Percentiles rank a stretch among this genome's conserved stretches.
phyloP scores from a whole-genome alignment of 2,329 filamentous ascomycete species.

The Scedosporium dehoogii region DNA sequence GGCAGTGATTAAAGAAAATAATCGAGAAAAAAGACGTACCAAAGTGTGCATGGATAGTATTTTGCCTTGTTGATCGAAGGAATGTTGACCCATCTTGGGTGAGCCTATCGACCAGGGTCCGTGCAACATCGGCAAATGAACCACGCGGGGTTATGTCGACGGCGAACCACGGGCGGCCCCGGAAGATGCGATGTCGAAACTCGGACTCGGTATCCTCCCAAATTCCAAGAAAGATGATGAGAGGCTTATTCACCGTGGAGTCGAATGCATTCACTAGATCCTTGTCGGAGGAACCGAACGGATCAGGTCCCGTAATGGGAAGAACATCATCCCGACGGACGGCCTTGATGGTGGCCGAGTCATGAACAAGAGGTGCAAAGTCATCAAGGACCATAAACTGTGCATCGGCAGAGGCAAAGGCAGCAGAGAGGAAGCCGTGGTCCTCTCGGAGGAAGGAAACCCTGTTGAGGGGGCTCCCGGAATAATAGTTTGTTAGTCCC shows the following conservation, averaged over 20 bases:
- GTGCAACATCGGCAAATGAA: slow-evolving; percentile 50
- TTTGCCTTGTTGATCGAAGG: slow-evolving; percentile 53
- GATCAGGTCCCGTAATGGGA: slow-evolving; percentile 58
- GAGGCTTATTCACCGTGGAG: slow-evolving; percentile 47
- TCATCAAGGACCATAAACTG: slow-evolving; percentile 71
- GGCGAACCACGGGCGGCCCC: slow-evolving; percentile 77
- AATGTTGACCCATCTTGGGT: slow-evolving; percentile 54
- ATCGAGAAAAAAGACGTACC: slow-evolving; percentile 31
- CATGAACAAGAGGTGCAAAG: slow-evolving; percentile 59
- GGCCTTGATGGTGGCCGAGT: slow-evolving; percentile 52
- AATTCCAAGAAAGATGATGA: slow-evolving; percentile 77
- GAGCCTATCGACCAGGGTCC: slow-evolving; percentile 28
- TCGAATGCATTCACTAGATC: slow-evolving; percentile 65
- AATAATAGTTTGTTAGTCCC: slow-evolving; percentile 77
- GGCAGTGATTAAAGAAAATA: background rate
- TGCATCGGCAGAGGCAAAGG: slow-evolving; percentile 55
- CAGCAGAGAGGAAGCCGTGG: slow-evolving; percentile 57
- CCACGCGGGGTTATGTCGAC: slow-evolving; percentile 74
- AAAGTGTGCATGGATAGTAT: slow-evolving; percentile 49
- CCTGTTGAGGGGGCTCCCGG: slow-evolving; percentile 67
- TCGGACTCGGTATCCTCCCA: slow-evolving; percentile 49
- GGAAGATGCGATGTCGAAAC: slow-evolving; percentile 59
- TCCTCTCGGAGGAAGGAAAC: slow-evolving; percentile 69
- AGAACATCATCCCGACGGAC: slow-evolving; percentile 60
- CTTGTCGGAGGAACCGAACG: slow-evolving; percentile 62